phyloP scores from a whole-genome alignment of 2,329 filamentous ascomycete species.

The Fusarium sp. region DNA sequence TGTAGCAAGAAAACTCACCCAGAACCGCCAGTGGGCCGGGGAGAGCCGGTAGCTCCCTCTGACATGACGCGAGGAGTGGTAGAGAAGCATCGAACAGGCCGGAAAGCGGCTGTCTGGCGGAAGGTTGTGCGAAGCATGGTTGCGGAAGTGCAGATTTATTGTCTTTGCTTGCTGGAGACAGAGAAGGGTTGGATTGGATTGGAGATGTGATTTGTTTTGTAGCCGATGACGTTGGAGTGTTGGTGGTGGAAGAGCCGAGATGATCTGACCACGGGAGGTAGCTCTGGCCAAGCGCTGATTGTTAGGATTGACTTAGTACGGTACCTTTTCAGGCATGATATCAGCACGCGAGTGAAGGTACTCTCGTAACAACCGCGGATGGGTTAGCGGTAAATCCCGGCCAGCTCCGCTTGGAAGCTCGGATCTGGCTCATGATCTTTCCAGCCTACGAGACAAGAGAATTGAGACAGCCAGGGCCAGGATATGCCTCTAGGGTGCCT shows the following conservation, averaged over 20 bases:
- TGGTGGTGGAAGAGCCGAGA: slow-evolving; percentile 32
- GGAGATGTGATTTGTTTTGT: slow-evolving; percentile 34
- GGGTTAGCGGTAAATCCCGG: slow-evolving; percentile 42
- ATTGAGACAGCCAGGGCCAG: slow-evolving; percentile 22
- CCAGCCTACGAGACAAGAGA: slow-evolving; percentile 32
- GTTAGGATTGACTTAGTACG: slow-evolving; percentile 9
- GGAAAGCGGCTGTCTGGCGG: slow-evolving; percentile 64
- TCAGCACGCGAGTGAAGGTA: slow-evolving; percentile 4
- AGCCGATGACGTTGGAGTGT: slow-evolving; percentile 44
- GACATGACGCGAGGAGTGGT: slow-evolving; percentile 71
- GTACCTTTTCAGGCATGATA: background rate
- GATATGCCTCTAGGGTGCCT: slow-evolving; percentile 18
- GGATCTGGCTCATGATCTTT: slow-evolving; percentile 25
- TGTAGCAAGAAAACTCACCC: slow-evolving; percentile 57
- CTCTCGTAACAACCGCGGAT: slow-evolving; percentile 16
- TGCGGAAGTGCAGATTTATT: slow-evolving; percentile 22
- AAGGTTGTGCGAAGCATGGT: slow-evolving; percentile 76
- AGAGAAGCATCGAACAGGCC: slow-evolving; percentile 71
- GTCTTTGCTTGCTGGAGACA: slow-evolving; percentile 19
- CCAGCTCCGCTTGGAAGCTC: slow-evolving; percentile 29
- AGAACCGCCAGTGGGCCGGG: slow-evolving; percentile 63
- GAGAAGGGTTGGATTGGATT: slow-evolving; percentile 3
- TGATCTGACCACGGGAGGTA: slow-evolving; percentile 43
- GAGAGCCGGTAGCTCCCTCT: slow-evolving; percentile 76
- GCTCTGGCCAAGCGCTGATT: slow-evolving; percentile 5